A percentile compares a stretch with the other conserved stretches of the same genome.
Evolutionary conservation across 805 yeast genomes (phyloP).

Genomic region (Yamadazyma nakazawae): DNA sequence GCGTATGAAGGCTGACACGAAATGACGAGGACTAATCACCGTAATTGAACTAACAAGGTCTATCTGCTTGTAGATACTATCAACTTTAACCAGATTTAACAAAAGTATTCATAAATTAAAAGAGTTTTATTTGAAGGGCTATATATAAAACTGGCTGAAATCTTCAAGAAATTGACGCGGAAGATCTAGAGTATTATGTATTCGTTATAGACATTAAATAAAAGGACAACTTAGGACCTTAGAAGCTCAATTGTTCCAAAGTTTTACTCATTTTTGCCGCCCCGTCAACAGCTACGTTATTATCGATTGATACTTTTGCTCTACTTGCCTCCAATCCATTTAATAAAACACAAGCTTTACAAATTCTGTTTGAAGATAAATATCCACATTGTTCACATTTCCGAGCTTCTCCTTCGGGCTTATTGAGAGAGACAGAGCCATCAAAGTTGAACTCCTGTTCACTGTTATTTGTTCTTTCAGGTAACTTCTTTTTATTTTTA

Average conservation of each 20-base stretch:
- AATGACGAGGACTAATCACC: background rate
- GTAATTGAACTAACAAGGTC: no score
- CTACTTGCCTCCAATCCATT: constrained; percentile 79
- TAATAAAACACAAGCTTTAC: constrained; percentile 88
- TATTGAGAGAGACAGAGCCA: constrained; percentile 54
- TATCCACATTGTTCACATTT: constrained; percentile 89
- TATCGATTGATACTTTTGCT: constrained; percentile 60
- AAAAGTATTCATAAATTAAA: no score
- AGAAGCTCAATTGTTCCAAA: constrained; percentile 64
- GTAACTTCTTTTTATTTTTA: constrained; percentile 25
- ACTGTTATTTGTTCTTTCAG: constrained; percentile 19
- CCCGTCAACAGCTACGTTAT: constrained; percentile 51
- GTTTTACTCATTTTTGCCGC: constrained; percentile 61
- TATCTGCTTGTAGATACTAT: background rate
- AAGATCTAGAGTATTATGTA: background rate
- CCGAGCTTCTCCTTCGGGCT: constrained; percentile 56
- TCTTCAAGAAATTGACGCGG: no score
- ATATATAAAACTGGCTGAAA: no score
- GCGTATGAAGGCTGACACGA: background rate
- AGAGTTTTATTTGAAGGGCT: no score
- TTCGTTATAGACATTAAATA: background rate
- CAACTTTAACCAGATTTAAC: no score
- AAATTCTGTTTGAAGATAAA: constrained; percentile 78
- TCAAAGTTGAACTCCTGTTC: constrained; percentile 57
- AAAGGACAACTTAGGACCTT: constrained; percentile 32